phyloP scores from a whole-genome alignment of 2,329 filamentous ascomycete species.

The Exophiala sp. region DNA sequence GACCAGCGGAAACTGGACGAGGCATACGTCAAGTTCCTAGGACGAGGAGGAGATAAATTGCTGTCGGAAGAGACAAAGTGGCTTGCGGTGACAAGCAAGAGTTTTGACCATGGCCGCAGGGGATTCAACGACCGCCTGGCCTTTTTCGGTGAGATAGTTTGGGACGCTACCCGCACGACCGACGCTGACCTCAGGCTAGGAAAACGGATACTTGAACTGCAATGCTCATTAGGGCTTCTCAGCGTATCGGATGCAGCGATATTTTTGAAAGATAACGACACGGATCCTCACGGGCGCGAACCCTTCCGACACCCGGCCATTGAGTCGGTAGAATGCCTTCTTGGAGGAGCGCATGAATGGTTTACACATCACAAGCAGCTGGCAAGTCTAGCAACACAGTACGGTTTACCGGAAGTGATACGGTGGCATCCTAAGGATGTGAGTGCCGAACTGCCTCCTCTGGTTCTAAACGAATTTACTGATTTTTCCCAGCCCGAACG shows the following conservation, averaged over 20 bases:
- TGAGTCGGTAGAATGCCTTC: slow-evolving; percentile 67
- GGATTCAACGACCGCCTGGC: slow-evolving; percentile 91
- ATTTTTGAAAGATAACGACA: slow-evolving; percentile 31
- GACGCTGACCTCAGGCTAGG: slow-evolving; percentile 38
- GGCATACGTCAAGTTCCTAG: slow-evolving; percentile 71
- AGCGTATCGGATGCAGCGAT: slow-evolving; percentile 37
- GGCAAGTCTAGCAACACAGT: slow-evolving; percentile 59
- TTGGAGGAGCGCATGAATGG: slow-evolving; percentile 52
- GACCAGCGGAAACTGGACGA: slow-evolving; percentile 67
- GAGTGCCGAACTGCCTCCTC: slow-evolving; percentile 33
- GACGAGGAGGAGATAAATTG: slow-evolving; percentile 63
- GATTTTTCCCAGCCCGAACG: slow-evolving; percentile 47
- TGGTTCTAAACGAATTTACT: neutral
- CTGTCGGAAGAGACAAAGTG: slow-evolving; percentile 91
- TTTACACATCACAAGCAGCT: slow-evolving; percentile 62
- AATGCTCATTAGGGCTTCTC: slow-evolving; percentile 58
- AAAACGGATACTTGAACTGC: slow-evolving; percentile 58
- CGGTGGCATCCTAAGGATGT: slow-evolving; percentile 86
- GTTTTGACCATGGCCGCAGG: slow-evolving; percentile 88
- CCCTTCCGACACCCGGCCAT: slow-evolving; percentile 68
- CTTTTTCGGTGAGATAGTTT: slow-evolving; percentile 62
- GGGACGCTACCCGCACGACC: neutral
- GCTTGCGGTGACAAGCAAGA: slow-evolving; percentile 96
- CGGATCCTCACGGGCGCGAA: slow-evolving; percentile 51
- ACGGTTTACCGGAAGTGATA: slow-evolving; percentile 68